These are phyloP conservation scores for Leptomonas pyrrhocoris DNA, from an alignment of 208 protist genomes.

Conservation along the genomic window DNA sequence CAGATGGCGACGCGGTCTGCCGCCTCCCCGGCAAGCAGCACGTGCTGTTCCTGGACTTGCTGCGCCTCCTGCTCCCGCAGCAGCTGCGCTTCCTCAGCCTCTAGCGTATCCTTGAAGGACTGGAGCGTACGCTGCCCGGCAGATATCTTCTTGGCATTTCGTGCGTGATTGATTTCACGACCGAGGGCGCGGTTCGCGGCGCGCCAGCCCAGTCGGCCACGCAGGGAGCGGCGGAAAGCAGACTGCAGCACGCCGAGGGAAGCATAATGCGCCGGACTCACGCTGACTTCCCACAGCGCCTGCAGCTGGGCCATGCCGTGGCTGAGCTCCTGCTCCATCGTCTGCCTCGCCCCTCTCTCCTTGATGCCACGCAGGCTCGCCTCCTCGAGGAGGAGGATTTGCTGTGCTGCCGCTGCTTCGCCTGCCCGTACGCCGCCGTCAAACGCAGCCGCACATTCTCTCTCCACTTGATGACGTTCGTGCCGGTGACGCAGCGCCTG, in stretches of 20 bases:
- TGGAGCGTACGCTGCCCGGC: constrained; percentile 31
- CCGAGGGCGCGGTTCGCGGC: constrained; percentile 55
- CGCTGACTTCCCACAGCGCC: constrained; percentile 29
- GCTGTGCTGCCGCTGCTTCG: constrained; percentile 17
- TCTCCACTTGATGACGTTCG: background rate
- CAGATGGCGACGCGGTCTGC: constrained; percentile 38
- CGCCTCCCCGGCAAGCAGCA: constrained; percentile 37
- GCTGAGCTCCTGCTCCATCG: background rate
- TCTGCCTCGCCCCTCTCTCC: background rate
- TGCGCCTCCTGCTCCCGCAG: constrained; percentile 38
- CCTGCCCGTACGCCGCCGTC: background rate
- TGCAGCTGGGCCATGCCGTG: constrained; percentile 3
- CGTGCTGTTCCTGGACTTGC: constrained; percentile 27
- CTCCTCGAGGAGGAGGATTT: background rate
- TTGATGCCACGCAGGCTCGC: constrained; percentile 2
- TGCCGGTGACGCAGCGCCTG: background rate
- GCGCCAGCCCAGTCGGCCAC: constrained; percentile 60
- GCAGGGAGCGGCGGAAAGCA: constrained; percentile 39
- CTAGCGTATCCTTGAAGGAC: constrained; percentile 42
- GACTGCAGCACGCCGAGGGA: constrained; percentile 58
- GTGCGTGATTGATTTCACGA: constrained; percentile 47
- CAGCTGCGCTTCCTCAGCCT: constrained; percentile 38
- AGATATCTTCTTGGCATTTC: constrained; percentile 44
- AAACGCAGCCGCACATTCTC: constrained; percentile 2
- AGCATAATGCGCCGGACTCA: constrained; percentile 3